Percentiles rank a stretch among this genome's conserved stretches.
Conservation (phyloP, 257 asterid genomes). For the Fraxinus anomala region DNA sequence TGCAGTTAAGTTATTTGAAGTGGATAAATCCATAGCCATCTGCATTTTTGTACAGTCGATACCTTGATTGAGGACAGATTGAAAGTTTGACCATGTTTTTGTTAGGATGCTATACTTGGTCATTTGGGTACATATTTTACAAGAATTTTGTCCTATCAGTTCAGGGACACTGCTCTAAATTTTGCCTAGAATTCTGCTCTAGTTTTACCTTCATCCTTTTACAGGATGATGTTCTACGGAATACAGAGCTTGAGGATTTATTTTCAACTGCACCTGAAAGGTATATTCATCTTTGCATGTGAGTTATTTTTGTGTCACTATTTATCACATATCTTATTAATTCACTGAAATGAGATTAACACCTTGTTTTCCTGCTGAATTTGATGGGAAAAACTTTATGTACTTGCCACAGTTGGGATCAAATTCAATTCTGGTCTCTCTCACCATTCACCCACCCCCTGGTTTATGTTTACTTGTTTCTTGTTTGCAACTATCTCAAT, state of each 20-base stretch:
- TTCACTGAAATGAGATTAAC: background rate
- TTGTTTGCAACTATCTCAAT: background rate
- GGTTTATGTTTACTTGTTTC: background rate
- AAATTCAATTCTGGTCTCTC: background rate
- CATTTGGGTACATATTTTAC: conserved; percentile 12
- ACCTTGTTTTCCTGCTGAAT: conserved; percentile 24
- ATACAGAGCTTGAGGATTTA: conserved; percentile 81
- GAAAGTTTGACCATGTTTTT: conserved; percentile 12
- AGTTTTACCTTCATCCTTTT: conserved; percentile 34
- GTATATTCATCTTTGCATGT: conserved; percentile 38
- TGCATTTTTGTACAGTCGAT: background rate
- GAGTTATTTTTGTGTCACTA: conserved; percentile 6
- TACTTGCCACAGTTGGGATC: background rate
- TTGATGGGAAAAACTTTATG: background rate
- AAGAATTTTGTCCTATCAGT: conserved; percentile 4
- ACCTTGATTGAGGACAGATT: conserved; percentile 3
- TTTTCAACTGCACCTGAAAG: conserved; percentile 97
- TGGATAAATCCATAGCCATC: background rate
- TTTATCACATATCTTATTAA: conserved; percentile 3
- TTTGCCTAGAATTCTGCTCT: conserved; percentile 15
- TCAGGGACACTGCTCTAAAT: conserved; percentile 17
- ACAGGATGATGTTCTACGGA: conserved; percentile 87
- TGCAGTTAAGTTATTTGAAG: background rate
- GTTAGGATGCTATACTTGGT: background rate
- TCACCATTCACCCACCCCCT: background rate